These are phyloP conservation scores for Alternaria burnsii DNA, from an alignment of 2,329 filamentous ascomycete species.

Conservation along the genomic window DNA sequence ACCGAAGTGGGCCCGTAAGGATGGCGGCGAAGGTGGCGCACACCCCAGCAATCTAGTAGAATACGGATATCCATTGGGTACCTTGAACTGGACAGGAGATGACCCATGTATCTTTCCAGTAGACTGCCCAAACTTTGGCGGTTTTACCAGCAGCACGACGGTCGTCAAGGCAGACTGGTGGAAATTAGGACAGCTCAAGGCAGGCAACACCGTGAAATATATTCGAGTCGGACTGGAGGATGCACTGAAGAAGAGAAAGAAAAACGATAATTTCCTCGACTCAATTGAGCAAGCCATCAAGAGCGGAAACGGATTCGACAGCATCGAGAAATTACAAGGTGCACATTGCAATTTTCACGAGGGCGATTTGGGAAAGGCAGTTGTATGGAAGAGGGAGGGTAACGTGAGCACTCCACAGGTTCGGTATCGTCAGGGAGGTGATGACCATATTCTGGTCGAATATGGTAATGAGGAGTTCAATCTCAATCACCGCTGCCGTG, in stretches of 20 bases:
- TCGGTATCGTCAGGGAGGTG: constrained; percentile 43
- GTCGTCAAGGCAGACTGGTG: constrained; percentile 66
- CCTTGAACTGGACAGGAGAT: constrained; percentile 69
- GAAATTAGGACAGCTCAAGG: constrained; percentile 69
- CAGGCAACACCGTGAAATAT: constrained; percentile 64
- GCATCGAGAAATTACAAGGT: constrained; percentile 35
- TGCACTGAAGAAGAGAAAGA: constrained; percentile 57
- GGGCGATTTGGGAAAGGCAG: constrained; percentile 36
- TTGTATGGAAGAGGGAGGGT: constrained; percentile 41
- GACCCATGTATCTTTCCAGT: constrained; percentile 67
- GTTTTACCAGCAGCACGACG: constrained; percentile 66
- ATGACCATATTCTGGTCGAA: constrained; percentile 65
- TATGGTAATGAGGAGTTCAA: constrained; percentile 66
- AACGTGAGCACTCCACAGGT: constrained; percentile 34
- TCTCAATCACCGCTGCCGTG: constrained; percentile 65
- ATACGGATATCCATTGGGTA: constrained; percentile 66
- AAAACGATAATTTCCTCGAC: constrained; percentile 57
- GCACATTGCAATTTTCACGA: constrained; percentile 40
- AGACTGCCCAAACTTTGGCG: constrained; percentile 68
- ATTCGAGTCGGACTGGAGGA: constrained; percentile 61
- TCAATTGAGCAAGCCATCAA: constrained; percentile 53
- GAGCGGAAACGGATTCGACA: constrained; percentile 20
- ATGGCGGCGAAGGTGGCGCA: constrained; percentile 69
- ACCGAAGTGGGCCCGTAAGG: constrained; percentile 65
- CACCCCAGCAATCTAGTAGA: constrained; percentile 66